A percentile compares a stretch with the other conserved stretches of the same genome.
These are phyloP conservation scores for Nicotiana knightiana DNA, from an alignment of 257 asterid genomes.

Conservation along the genomic window DNA sequence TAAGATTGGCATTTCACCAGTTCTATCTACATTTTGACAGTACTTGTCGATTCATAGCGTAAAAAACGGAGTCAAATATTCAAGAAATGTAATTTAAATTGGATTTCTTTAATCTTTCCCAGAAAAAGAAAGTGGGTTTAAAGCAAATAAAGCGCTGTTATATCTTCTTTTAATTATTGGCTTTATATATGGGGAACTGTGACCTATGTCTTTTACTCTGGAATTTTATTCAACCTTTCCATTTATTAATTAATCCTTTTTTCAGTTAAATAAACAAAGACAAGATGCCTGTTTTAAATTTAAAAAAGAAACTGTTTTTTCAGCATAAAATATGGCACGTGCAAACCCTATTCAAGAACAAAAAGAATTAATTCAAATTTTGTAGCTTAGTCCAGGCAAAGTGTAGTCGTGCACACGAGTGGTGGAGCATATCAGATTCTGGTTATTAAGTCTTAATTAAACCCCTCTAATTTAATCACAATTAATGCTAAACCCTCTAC, in stretches of 20 bases:
- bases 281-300: conserved; percentile 9
- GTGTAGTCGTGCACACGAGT: conserved; percentile 49
- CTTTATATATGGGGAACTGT: conserved; percentile 35
- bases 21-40: neutral
- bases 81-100: conserved; percentile 18
- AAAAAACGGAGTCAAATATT: conserved; percentile 19
- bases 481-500: neutral
- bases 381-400: conserved; percentile 21
- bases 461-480: neutral
- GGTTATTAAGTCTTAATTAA: conserved; percentile 8
- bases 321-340: conserved; percentile 27
- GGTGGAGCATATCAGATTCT: conserved; percentile 6
- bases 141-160: conserved; percentile 18
- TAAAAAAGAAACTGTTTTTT: neutral
- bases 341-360: conserved; percentile 13
- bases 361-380: neutral
- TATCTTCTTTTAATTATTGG: conserved; percentile 18
- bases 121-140: conserved; percentile 13
- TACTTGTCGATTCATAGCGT: conserved; percentile 6
- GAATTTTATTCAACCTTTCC: conserved; percentile 29
- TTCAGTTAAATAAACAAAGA: neutral
- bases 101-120: conserved; percentile 22
- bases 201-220: conserved; percentile 49
- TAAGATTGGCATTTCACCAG: neutral
- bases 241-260: neutral